Evolutionary conservation across 2,329 filamentous ascomycete species (phyloP), one percentile per base, ranked within the genome.

Genomic region (Hypoxylon sp.): DNA sequence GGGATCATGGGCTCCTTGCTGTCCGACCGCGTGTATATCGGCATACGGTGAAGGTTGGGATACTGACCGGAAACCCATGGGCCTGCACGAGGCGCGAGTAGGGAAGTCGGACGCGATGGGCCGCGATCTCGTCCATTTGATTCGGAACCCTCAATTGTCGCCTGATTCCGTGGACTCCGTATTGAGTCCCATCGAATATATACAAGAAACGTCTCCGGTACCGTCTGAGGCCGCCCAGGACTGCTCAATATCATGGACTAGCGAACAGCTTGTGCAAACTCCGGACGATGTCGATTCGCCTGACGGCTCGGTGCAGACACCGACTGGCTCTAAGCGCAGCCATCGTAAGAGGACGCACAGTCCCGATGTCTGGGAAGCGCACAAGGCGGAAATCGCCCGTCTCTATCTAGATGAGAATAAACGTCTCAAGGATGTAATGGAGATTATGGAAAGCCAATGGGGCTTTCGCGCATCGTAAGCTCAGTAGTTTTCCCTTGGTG

Each of bases 341-440:
- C 69, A 69, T 35, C 73, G 74, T 44, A 73, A 71, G 59, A 70
- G 70, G 61, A 62, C 70, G 15, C 75, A 74, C 54, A 72, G 67
- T 52, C 68, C 73, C 8, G 72, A 75, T 48, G 66, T 68, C 21
- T 74, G 72, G 72, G 72, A 74, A 48, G 51, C 63, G 42, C 69
- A 72, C 31, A 76, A 76, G 58, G 62, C 59, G n/a, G 74, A 75
- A 29, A 77, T 77, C 29, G 65, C 62, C 15, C 72, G 72, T 29
- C 71, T 77, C 13, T 77, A 77, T 50, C 55, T 77, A 11, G 70
- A 75, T 3, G 75, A 77, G 68, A 75, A 76, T 53, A 70, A 72
- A 63, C 74, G 74, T 6, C 68, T 77, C 10, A 75, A 76, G 70
- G 72, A 75, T 66, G 75, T 77, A 27, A 77, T 77, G 73, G 68